These are phyloP conservation scores for Chrysochromulina tobinii DNA, from an alignment of 78 protist genomes.

Conservation along the genomic window DNA sequence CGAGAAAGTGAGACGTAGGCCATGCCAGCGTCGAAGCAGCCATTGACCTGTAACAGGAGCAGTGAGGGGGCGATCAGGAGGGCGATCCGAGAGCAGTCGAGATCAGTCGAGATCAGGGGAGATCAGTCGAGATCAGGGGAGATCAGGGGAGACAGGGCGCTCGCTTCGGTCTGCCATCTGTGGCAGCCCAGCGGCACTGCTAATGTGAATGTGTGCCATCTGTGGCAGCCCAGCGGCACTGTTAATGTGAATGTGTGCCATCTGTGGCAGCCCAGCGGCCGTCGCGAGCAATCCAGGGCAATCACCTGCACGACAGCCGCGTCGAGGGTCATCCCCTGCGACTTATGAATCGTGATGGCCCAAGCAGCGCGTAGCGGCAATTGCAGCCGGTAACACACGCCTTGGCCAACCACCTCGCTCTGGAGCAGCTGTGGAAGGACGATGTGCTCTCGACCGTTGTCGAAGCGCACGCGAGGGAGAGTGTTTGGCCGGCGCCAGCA, in stretches of 20 bases:
- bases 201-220: too few relatives aligned
- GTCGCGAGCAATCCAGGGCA: too few relatives aligned
- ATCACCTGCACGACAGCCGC: slow-evolving; percentile 38
- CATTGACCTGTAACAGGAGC: background rate
- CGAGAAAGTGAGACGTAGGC: slow-evolving; percentile 71
- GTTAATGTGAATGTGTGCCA: too few relatives aligned
- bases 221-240: too few relatives aligned
- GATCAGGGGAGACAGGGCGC: too few relatives aligned
- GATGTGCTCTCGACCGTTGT: background rate
- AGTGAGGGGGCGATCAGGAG: too few relatives aligned
- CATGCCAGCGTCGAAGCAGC: slow-evolving; percentile 30
- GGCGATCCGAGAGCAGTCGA: too few relatives aligned
- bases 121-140: too few relatives aligned
- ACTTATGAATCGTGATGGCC: slow-evolving; percentile 87
- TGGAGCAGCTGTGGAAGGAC: background rate
- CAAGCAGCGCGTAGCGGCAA: slow-evolving; percentile 81
- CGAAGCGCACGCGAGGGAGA: background rate
- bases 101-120: too few relatives aligned
- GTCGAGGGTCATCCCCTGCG: slow-evolving; percentile 84
- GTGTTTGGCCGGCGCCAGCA: background rate
- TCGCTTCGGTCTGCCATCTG: too few relatives aligned
- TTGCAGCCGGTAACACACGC: slow-evolving; percentile 60
- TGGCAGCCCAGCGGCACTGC: too few relatives aligned
- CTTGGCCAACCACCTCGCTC: background rate
- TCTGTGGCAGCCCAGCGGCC: too few relatives aligned